Evolutionary conservation across 495 filamentous ascomycete species (phyloP), one percentile per base, ranked within the genome.

Genomic region (Neurospora tetraspora): DNA sequence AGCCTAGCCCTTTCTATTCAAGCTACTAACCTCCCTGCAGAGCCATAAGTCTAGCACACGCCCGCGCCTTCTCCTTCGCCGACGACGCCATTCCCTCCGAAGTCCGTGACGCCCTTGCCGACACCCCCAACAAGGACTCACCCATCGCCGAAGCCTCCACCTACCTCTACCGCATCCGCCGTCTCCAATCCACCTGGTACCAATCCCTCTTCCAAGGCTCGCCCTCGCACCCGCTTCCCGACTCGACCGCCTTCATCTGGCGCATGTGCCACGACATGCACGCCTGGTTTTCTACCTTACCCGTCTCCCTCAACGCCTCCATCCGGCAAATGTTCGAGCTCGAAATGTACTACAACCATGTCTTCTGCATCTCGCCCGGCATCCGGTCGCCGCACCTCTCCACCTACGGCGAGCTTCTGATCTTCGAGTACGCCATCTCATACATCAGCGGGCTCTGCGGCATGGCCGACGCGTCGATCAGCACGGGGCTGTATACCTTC

Each of bases 11-110:
- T 12, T 18, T 18, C 5, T 47, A 18, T 34, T 73, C 76, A 27
- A 78, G 72, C 53, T 34, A 61, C 12, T 65, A 34, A 65, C 31
- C n/a, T 37, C 38, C 23, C 4, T 73, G 6, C 72, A 96, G 94
- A 76, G 89, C 91, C 6, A 93, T 93, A 39, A 93, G 92, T 73
- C 88, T 94, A 82, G 91, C 93, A 18, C 87, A 94, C 69, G 89
- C 90, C 38, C 86, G 93, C 47, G 89, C 92, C 0, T 97, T 97
- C 79, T 96, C 95, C 5, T 96, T 98, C 78, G 93, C 92, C 1
- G 95, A 98, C 78, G 92, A 92, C 45, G 91, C 93, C n/a, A 86
- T 90, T 3, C 53, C 53, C 27, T 34, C 27, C 53, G 53, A 65
- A 65, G 53, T 89, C 90, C 74, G 93, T 96, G 43, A 85, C 82